Evolutionary conservation across 164 flowering plant species (phyloP).

Genomic region (Buxus sempervirens): DNA sequence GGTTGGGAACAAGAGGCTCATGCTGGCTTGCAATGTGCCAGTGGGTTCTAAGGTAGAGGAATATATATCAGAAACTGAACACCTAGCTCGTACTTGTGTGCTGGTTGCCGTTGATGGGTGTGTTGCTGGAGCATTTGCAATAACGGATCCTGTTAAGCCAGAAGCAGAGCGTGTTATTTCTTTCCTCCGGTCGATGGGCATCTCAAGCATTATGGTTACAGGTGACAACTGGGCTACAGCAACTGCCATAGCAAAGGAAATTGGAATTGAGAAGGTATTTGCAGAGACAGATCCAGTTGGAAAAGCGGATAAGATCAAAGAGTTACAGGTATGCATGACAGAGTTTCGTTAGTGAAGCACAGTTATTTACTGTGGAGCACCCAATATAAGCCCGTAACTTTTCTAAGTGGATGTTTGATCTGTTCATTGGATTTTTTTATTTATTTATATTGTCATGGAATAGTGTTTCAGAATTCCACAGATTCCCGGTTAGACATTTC

Average conservation of each 20-base stretch:
- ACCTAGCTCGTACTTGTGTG: constrained; percentile 76
- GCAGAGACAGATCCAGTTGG: constrained; percentile 86
- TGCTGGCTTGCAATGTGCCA: constrained; percentile 44
- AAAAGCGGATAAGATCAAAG: constrained; percentile 86
- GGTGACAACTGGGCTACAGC: constrained; percentile 97
- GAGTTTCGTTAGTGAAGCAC: not conserved
- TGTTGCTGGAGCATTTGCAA: constrained; percentile 79
- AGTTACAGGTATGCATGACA: constrained; percentile 55
- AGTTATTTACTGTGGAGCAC: not conserved
- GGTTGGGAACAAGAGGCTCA: constrained; percentile 86
- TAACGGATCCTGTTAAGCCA: constrained; percentile 88
- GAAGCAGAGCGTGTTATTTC: constrained; percentile 73
- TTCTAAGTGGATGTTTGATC: not conserved
- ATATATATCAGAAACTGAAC: constrained; percentile 57
- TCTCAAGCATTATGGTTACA: constrained; percentile 83
- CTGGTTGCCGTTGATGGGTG: constrained; percentile 68
- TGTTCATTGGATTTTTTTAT: too few species aligned
- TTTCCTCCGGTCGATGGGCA: constrained; percentile 64
- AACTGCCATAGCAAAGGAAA: constrained; percentile 67
- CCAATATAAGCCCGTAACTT: not conserved
- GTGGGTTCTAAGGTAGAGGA: constrained; percentile 53
- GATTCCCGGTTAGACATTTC: too few species aligned
- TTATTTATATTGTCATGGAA: too few species aligned
- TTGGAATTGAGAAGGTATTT: constrained; percentile 70
- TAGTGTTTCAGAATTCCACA: too few species aligned